Base-by-base conservation (phyloP, 1,139 yeast species). In the Lodderomyces metapsilosis region DNA sequence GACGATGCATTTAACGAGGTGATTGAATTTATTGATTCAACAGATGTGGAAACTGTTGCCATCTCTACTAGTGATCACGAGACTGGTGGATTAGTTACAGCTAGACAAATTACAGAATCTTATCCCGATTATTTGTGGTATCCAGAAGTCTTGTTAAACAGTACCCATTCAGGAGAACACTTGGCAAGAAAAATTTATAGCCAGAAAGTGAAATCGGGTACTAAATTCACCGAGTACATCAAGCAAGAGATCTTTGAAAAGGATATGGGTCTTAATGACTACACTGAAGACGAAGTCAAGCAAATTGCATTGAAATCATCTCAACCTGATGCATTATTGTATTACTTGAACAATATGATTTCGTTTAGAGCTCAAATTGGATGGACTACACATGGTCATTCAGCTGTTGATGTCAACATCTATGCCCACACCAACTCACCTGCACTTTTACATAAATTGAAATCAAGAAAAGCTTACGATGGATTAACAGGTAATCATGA, bases 371-470 rank as follows among this genome's bases (percentile, higher is more conserved):
- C 96, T 0, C 84, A 83, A 57, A 78, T 87, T 37, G 96, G 96
- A 10, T 88, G 95, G 95, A 71, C 92, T 6, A 86, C 96, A 0
- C 92, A 86, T 54, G 96, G 96, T 20, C 96, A 88, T 59, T 81
- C 94, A 16, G 94, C 94, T 0, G 95, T 86, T 10, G 96, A 88
- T 59, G 95, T 88, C 30, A 86, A 87, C 54, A 82, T 88, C 36
- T 88, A 86, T 58, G 95, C 82, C 0, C 76, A 82, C 56, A 74
- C 88, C 28, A 84, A 83, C 53, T 74, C 74, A 37, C 66, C 68
- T 25, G 51, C 59, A 2, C 65, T 79, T 30, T 62, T 64, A 52
- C 44, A 57, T 3, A 52, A 66, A 43, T 56, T 83, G 32, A 49
- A 49, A 37, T 54, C 58, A 9, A 44, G 52, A 12, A 54, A 50